These are phyloP conservation scores for Umbelopsis ramanniana DNA, from an alignment of 192 early-diverging fungal species.

Conservation along the genomic window DNA sequence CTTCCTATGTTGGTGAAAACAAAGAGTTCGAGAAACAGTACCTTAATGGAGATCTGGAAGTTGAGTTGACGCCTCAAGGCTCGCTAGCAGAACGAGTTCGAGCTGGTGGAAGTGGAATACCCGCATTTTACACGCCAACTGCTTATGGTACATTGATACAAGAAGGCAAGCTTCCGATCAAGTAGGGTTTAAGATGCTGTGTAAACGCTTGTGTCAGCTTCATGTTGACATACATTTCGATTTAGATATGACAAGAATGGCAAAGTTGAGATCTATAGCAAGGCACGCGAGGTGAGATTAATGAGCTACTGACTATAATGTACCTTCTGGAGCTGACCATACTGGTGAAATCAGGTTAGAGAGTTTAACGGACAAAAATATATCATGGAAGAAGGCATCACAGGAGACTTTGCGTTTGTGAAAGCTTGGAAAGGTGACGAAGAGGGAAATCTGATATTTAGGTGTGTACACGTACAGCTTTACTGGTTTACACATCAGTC, in stretches of 20 bases:
- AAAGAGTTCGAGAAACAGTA: conserved; percentile 83
- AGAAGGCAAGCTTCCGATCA: conserved; percentile 75
- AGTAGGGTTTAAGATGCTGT: conserved; percentile 48
- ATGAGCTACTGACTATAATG: background rate
- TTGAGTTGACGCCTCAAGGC: conserved; percentile 78
- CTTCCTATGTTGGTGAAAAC: conserved; percentile 81
- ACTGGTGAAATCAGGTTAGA: conserved; percentile 30
- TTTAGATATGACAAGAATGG: conserved; percentile 40
- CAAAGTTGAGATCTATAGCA: conserved; percentile 55
- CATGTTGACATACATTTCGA: background rate
- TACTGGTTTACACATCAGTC: background rate
- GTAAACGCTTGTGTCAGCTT: background rate
- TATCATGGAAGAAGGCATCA: conserved; percentile 80
- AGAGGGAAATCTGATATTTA: conserved; percentile 77
- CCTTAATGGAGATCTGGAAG: conserved; percentile 79
- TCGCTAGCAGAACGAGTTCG: conserved; percentile 79
- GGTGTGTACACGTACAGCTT: conserved; percentile 9
- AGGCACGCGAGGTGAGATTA: conserved; percentile 58
- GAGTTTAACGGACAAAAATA: conserved; percentile 69
- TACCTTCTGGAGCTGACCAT: background rate
- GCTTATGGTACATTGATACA: conserved; percentile 73
- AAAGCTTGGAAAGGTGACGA: conserved; percentile 89
- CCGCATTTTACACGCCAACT: conserved; percentile 73
- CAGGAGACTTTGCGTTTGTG: conserved; percentile 74
- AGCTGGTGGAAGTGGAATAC: conserved; percentile 78